Evolutionary conservation across 768 basidiomycete species (phyloP), one percentile per base, ranked within the genome.

Genomic region (Phylloporus scabripes): DNA sequence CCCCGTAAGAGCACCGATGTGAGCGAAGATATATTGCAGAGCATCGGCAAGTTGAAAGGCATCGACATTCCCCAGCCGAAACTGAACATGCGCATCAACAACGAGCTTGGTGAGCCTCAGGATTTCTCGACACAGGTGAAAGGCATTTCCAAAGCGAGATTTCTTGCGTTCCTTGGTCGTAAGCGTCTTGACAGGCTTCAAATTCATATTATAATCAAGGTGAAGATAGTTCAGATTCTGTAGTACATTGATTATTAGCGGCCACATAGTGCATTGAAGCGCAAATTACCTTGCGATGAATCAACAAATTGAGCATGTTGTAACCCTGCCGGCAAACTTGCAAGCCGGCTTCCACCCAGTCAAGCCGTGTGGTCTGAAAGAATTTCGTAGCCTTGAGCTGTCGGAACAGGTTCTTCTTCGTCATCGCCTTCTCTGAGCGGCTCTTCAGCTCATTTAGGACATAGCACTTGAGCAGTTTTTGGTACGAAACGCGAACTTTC

Each of bases 121-220:
- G 53, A 99, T 99, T 71, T 99, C 96, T 67, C 96, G 91, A 63
- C 94, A 97, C 54, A 99, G 64, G 67, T 95, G 92, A 81, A 96
- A 97, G 7, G 96, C 96, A 67, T 99, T 99, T 76, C 96, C 96
- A 70, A 99, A 99, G 56, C 96, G 90, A 29, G 96, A 98, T 75
- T 98, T 98, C 73, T 99, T 99, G 45, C 96, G 88, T 71, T 99
- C 96, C 70, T 99, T 99, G 15, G 96, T 99, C 9, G 96, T 99
- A 38, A 99, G 73, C 1, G 96, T 99, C 77, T 91, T 91, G 53
- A 91, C 89, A 12, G 94, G 94, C 74, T 99, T 98, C 75, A 99
- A 68, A 70, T 97, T 98, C 89, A 97, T 87, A 74, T 96, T 96
- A 70, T 97, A 98, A 64, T 98, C 95, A 37, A 96, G 75, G 64